Base-by-base conservation (phyloP, 805 yeast species). In the Deakozyma indianensis region DNA sequence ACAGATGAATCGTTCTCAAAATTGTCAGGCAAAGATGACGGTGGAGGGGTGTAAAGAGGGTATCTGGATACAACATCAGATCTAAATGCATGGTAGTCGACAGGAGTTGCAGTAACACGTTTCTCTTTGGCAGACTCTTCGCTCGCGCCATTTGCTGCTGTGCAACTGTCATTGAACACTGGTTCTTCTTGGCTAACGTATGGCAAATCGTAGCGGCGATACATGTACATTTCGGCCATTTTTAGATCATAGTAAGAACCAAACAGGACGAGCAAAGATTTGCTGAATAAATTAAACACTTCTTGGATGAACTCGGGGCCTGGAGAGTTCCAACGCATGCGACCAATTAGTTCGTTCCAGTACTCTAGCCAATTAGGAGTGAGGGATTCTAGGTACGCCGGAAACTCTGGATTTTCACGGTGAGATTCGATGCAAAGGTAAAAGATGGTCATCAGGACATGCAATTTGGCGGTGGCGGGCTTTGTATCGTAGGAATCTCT, bases 51-150 rank as follows among this genome's bases (percentile, higher is more conserved):
- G 50, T 68, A 80, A 3, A 83, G 64, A 0, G 98, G 96, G 57
- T 78, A 90, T 49, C 94, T 72, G 9, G 85, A 73, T 3, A 69
- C 60, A 2, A 88, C 59, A 48, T 85, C 94, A 44, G 83, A 83
- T 49, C 86, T 69, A 56, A 83, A 87, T 4, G 83, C 77, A 55
- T 77, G 79, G 57, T 84, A 90, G 51, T 88, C 95, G n/a, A 84
- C 61, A 0, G 95, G 95, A 0, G 95, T 78, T 7, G 88, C 79
- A 0, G 69, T 43, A 71, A 63, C 42, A 53, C 7, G 28, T 9
- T 7, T 7, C 14, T 25, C 28, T 25, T 14, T 7, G 14, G 7
- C 28, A 25, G 28, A 25, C 14, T 25, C 14, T 25, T 7, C 7
- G 14, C 14, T 14, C 7, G 28, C 28, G 7, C 28, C 28, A 14